Base-by-base conservation (phyloP, 2,329 filamentous ascomycete genomes). In the Xylaria arbuscula region DNA sequence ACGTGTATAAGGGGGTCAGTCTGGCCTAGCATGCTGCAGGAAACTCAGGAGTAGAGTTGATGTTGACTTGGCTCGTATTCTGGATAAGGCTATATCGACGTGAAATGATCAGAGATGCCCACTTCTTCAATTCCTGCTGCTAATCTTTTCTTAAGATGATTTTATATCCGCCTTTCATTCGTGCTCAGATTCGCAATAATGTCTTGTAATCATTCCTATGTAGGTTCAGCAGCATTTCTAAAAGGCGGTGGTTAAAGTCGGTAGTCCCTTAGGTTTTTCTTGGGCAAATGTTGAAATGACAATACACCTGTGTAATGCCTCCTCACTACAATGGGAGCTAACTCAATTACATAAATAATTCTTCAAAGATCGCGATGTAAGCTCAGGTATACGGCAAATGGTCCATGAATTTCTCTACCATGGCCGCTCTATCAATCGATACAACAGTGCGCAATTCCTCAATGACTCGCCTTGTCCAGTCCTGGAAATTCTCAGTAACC, bases 401-500 rank as follows among this genome's bases (percentile, higher is more conserved):
- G 17, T 51, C 24, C 24, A 51, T 32, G 17, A 51, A 11, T n/a
- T 32, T 32, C 11, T 34, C 48, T 32, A 11, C 15, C 48, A 51
- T 34, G 1, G 24, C 15, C 11, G 32, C 24, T 28, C 24, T 15
- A 7, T 51, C 24, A 28, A 11, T 11, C 5, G 22, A 51, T 32
- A 34, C 24, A n/a, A 51, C 1, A 32, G 15, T 32, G 13, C 24
- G 13, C 13, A 32, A 9, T 32, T 54, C 59, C 32, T n/a, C 11
- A 34, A 45, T n/a, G 15, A 54, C 59, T 22, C 24, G 17, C 11
- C 36, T 28, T 13, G 36, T 45, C 48, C 36, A 62, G 9, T 19
- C 48, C 32, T 54, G 48, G 19, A 19, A 45, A 19, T 53, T 62
- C 34, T 54, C 48, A 22, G 47, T 54, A 3, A 45, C 38, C 36